These are phyloP conservation scores for Lentinula lateritia DNA, from an alignment of 768 basidiomycete genomes.

Conservation along the genomic window DNA sequence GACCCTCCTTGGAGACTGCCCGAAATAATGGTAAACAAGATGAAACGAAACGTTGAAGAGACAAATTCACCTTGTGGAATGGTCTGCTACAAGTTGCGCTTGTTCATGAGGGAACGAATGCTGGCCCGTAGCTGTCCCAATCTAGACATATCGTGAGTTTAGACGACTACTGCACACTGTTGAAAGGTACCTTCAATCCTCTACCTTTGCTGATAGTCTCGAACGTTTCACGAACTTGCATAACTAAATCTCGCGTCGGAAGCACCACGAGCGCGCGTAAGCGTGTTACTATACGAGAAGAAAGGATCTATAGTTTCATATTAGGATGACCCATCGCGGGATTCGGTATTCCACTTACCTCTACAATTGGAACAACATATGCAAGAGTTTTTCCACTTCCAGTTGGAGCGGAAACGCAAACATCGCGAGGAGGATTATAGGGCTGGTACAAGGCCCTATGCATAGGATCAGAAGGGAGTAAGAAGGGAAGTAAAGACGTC, in stretches of 20 bases:
- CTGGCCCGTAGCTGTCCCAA: constrained; percentile 86
- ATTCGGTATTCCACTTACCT: constrained; percentile 37
- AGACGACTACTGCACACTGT: not conserved
- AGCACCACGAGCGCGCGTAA: constrained; percentile 85
- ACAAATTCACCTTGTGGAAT: constrained; percentile 35
- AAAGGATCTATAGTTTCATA: constrained; percentile 48
- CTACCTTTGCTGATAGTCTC: constrained; percentile 82
- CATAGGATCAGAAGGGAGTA: constrained; percentile 44
- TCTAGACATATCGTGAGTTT: constrained; percentile 23
- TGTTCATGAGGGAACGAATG: constrained; percentile 95
- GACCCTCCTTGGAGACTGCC: constrained; percentile 74
- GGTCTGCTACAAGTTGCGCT: constrained; percentile 65
- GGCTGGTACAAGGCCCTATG: constrained; percentile 57
- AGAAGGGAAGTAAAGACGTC: constrained; percentile 78
- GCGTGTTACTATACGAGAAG: constrained; percentile 70
- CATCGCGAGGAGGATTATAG: constrained; percentile 64
- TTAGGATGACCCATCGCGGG: not conserved
- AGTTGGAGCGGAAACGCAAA: constrained; percentile 94
- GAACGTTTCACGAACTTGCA: constrained; percentile 89
- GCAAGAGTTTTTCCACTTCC: constrained; percentile 97
- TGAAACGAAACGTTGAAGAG: not conserved
- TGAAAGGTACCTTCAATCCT: constrained; percentile 64
- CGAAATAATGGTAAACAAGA: not conserved
- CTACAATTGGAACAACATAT: constrained; percentile 91
- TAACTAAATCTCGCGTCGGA: constrained; percentile 90